Conservation (phyloP, 106 monocot genomes). For the Apostasia ramifera region DNA sequence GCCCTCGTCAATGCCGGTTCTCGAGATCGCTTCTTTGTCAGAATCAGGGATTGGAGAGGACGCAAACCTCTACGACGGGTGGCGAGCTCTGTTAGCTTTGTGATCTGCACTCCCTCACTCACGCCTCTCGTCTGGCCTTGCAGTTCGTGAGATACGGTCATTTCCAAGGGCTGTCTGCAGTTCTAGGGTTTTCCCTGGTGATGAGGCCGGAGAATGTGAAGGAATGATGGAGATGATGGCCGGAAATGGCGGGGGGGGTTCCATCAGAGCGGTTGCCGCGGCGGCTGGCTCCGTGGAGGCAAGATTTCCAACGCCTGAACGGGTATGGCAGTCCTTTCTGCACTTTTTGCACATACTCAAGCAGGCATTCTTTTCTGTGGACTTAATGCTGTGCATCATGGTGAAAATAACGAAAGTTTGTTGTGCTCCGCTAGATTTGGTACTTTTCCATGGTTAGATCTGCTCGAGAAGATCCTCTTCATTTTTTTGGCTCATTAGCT, state of each 20-base stretch:
- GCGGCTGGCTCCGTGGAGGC: conserved; percentile 40
- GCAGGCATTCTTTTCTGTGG: no score
- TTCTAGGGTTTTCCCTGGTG: not conserved
- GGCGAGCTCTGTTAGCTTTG: not conserved
- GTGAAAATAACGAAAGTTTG: no score
- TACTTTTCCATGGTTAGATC: no score
- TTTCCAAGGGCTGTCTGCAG: not conserved
- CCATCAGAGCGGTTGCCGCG: conserved; percentile 45
- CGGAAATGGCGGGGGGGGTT: conserved; percentile 32
- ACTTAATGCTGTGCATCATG: no score
- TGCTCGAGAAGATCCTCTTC: no score
- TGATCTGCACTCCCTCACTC: not conserved
- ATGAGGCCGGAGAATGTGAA: conserved; percentile 12
- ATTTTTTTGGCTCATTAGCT: no score
- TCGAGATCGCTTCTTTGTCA: not conserved
- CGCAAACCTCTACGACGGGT: not conserved
- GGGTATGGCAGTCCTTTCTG: conserved; percentile 28
- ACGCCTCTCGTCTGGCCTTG: not conserved
- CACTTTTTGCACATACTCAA: not conserved
- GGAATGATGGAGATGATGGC: conserved; percentile 15
- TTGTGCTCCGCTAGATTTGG: no score
- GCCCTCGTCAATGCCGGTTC: conserved; percentile 1
- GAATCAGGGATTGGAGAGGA: not conserved
- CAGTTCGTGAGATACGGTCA: not conserved
- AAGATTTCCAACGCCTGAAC: conserved; percentile 34